Evolutionary conservation across 2,329 filamentous ascomycete genomes (phyloP).

Genomic region (Xylaria sp.): DNA sequence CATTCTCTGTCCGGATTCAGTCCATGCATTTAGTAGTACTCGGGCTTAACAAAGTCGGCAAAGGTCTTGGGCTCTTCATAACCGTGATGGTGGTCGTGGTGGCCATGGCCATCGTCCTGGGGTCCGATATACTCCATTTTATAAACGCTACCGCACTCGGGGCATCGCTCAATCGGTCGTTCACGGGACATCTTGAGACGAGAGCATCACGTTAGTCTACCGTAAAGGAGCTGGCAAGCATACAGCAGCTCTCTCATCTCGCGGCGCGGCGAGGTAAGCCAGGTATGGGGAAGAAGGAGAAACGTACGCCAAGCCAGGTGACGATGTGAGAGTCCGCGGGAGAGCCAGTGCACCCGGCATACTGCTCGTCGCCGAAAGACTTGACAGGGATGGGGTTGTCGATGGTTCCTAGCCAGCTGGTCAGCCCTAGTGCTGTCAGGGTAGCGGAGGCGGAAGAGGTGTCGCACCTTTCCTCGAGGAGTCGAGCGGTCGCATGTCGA

Average conservation of each 20-base stretch:
- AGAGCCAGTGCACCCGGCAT: constrained; percentile 92
- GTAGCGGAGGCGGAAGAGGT: not conserved
- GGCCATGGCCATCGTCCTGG: constrained; percentile 73
- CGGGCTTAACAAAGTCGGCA: constrained; percentile 92
- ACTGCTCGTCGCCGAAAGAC: constrained; percentile 95
- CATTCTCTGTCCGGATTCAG: not conserved
- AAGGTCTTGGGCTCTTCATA: constrained; percentile 94
- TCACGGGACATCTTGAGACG: constrained; percentile 82
- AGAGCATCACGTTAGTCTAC: constrained; percentile 30
- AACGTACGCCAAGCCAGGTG: constrained; percentile 86
- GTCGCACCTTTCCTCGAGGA: constrained; percentile 80
- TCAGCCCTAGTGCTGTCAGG: constrained; percentile 41
- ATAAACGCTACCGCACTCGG: constrained; percentile 94
- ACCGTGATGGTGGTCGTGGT: constrained; percentile 67
- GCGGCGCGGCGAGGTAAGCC: not conserved
- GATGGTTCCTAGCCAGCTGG: constrained; percentile 73
- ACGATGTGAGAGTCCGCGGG: constrained; percentile 92
- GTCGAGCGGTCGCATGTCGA: constrained; percentile 98
- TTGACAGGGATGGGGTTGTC: constrained; percentile 90
- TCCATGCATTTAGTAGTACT: constrained; percentile 79
- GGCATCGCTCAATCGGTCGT: constrained; percentile 93
- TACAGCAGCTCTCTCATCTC: constrained; percentile 5
- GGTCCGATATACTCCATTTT: constrained; percentile 98
- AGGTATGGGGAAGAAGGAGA: not conserved
- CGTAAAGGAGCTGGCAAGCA: not conserved